Conservation (phyloP, 768 basidiomycete genomes). For the Trametopsis cervina region DNA sequence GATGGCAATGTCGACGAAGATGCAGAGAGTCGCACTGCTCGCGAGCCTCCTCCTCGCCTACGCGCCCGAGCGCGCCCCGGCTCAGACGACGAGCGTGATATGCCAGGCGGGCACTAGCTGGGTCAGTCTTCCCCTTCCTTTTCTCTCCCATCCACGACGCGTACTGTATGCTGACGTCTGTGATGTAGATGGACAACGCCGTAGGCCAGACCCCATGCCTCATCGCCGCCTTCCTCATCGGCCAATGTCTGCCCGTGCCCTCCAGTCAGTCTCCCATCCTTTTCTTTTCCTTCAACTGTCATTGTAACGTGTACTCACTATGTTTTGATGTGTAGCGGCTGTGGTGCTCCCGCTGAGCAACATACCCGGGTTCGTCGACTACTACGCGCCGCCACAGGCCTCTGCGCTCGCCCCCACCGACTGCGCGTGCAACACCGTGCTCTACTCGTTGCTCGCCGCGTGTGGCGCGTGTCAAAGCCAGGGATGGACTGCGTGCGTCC, state of each 20-base stretch:
- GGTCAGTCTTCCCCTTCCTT: not conserved
- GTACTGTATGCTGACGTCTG: too few species aligned
- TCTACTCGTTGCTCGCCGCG: constrained; percentile 49
- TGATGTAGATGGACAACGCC: constrained; percentile 11
- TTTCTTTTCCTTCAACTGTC: not conserved
- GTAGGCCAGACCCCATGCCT: constrained; percentile 10
- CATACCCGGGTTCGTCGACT: constrained; percentile 27
- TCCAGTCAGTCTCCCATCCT: constrained; percentile 2
- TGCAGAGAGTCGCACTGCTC: not conserved
- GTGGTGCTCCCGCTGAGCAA: constrained; percentile 1
- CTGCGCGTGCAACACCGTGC: constrained; percentile 51
- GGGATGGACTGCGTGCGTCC: constrained; percentile 28
- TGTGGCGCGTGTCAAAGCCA: constrained; percentile 50
- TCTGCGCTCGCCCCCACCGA: constrained; percentile 18
- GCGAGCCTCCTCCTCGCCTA: not conserved
- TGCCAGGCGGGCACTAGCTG: not conserved
- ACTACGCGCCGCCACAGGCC: constrained; percentile 27
- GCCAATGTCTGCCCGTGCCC: constrained; percentile 8
- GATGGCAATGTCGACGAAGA: too few species aligned
- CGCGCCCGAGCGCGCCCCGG: too few species aligned
- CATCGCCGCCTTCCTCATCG: constrained; percentile 10
- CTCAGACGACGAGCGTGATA: not conserved
- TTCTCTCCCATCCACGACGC: too few species aligned
- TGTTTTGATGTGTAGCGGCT: constrained; percentile 1
- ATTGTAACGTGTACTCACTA: not conserved